phyloP scores from a whole-genome alignment of 208 protist species.

The Angomonas ambiguus region DNA sequence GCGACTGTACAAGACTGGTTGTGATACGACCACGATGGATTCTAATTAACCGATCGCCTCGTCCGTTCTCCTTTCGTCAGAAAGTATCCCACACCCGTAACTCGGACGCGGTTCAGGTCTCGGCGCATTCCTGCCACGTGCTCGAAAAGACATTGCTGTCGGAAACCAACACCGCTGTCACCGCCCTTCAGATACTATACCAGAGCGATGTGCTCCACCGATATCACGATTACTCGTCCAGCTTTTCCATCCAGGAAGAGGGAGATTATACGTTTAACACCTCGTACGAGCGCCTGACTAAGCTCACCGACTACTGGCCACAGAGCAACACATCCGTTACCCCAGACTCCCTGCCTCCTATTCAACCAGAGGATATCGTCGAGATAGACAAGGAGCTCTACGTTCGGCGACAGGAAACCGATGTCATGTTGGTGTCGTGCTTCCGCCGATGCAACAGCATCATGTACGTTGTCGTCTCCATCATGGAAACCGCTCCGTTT shows the following conservation, averaged over 20 bases:
- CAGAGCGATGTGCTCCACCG: slow-evolving; percentile 20
- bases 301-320: slow-evolving; percentile 40
- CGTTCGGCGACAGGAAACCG: slow-evolving; percentile 29
- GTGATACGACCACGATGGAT: slow-evolving; percentile 69
- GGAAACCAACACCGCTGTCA: background rate
- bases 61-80: slow-evolving; percentile 22
- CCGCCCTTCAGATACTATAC: background rate
- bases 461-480: slow-evolving; percentile 49
- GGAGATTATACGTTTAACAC: slow-evolving; percentile 52
- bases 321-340: slow-evolving; percentile 8
- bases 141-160: background rate
- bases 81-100: background rate
- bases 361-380: slow-evolving; percentile 40
- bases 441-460: slow-evolving; percentile 33
- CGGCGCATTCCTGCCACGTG: background rate
- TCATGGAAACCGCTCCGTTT: slow-evolving; percentile 45
- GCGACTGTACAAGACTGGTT: slow-evolving; percentile 40
- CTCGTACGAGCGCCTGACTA: slow-evolving; percentile 28
- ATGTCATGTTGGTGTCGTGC: slow-evolving; percentile 46
- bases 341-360: slow-evolving; percentile 29
- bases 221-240: slow-evolving; percentile 32
- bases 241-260: slow-evolving; percentile 38
- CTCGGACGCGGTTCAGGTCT: background rate
- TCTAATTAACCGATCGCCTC: slow-evolving; percentile 49
- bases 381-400: slow-evolving; percentile 29